Evolutionary conservation across 176 grass and related monocot genomes (phyloP).

Genomic region (Zoysia pacifica): DNA sequence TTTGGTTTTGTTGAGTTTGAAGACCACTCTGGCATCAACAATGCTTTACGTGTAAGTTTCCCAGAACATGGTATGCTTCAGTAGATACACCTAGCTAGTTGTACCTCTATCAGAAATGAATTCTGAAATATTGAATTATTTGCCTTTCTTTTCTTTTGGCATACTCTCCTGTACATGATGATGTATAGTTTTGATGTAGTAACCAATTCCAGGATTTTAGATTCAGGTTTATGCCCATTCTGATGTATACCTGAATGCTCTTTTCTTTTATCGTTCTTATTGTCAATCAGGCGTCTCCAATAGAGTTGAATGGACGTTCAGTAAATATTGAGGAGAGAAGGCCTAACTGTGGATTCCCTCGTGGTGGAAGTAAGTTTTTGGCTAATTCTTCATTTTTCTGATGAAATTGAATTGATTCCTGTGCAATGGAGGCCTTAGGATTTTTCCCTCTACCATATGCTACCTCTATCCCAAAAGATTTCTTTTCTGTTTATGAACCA

Average conservation of each 20-base stretch:
- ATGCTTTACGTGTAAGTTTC: slow-evolving; percentile 64
- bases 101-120: not conserved
- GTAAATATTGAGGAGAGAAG: slow-evolving; percentile 81
- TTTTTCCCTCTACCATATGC: not conserved
- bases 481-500: not conserved
- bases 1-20: slow-evolving; percentile 73
- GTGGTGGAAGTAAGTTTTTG: slow-evolving; percentile 66
- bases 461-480: not conserved
- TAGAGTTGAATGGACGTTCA: slow-evolving; percentile 76
- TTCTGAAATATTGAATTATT: not conserved
- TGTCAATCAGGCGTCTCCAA: slow-evolving; percentile 70
- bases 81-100: not conserved
- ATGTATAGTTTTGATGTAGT: not conserved
- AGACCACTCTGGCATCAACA: slow-evolving; percentile 60
- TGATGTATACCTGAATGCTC: slow-evolving; percentile 9
- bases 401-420: no score
- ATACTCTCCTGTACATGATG: not conserved
- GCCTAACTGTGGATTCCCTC: slow-evolving; percentile 54
- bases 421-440: not conserved
- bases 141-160: not conserved
- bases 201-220: not conserved
- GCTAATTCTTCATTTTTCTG: no score
- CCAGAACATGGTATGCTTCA: not conserved
- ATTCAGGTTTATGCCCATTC: slow-evolving; percentile 10
- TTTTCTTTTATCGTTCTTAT: slow-evolving; percentile 22